Base-by-base conservation (phyloP, 768 basidiomycete species). In the Mycena latifolia region DNA sequence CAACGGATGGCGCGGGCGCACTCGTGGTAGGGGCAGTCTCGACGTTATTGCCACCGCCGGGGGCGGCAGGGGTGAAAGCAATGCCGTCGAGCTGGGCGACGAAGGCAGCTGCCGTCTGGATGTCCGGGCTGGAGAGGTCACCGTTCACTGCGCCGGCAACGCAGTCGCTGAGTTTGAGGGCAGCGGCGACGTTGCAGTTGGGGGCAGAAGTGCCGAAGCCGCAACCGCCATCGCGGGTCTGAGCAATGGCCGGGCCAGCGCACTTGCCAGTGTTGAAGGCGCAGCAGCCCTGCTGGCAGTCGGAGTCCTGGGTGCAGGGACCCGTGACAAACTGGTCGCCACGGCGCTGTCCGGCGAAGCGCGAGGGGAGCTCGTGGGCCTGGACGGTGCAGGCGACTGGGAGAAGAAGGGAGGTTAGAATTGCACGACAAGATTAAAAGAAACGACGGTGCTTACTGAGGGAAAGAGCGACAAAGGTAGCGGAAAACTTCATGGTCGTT, bases 251-350 rank as follows among this genome's bases (percentile, higher is more conserved):
- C 28, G 72, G 55, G 24, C 72, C 72, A 20, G 72, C 72, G 59
- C 72, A 71, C 60, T 71, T 71, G 60, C 72, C 72, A n/a, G 43
- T 57, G 39, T 31, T 37, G 70, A 73, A 73, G 20, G 60, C 72
- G 52, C 72, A 73, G 72, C 72, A 73, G 43, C 68, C 69, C 18
- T 65, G 65, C 45, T 65, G 65, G 59, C 72, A 73, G 25, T 73
- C 72, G 18, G 68, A 64, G 71, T 73, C 72, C 47, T 22, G 14
- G 3, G 43, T 41, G 62, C 72, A 73, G 37, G 37, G 37, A 18
- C 37, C 37, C 14, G 37, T 39, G 37, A 39, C 37, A 14, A 39
- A 39, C 37, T 39, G 37, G 37, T 39, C 18, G 63, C 33, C 48
- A 58, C 68, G 58, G 47, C 47, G 48, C 29, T 39, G 27, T 46